Evolutionary conservation across 805 yeast species (phyloP).

Genomic region (Jamesozyma lodderae): DNA sequence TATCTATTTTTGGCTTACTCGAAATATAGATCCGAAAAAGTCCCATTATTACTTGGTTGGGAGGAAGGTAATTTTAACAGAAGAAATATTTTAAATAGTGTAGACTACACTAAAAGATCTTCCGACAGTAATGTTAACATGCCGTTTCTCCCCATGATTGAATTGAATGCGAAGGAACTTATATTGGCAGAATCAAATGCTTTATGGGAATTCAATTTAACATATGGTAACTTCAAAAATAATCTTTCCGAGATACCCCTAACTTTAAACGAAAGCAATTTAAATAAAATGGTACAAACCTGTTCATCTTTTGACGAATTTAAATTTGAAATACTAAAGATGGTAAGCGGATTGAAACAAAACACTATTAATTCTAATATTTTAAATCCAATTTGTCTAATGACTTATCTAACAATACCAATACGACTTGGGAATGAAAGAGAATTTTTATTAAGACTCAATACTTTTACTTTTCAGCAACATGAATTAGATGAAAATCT

Average conservation of each 20-base stretch:
- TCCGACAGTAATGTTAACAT: constrained; percentile 25
- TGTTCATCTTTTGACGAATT: constrained; percentile 22
- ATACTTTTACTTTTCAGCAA: constrained; percentile 21
- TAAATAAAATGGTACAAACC: constrained; percentile 20
- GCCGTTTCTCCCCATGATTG: constrained; percentile 62
- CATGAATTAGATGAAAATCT: constrained; percentile 14
- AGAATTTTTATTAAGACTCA: constrained; percentile 22
- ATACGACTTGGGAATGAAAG: constrained; percentile 17
- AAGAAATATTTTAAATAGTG: constrained; percentile 36
- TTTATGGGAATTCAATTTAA: constrained; percentile 40
- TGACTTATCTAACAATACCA: constrained; percentile 24
- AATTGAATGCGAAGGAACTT: constrained; percentile 34
- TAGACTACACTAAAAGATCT: constrained; percentile 30
- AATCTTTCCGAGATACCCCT: constrained; percentile 37
- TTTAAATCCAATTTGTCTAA: constrained; percentile 16
- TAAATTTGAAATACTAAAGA: constrained; percentile 11
- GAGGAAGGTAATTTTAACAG: constrained; percentile 42
- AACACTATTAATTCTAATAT: constrained; percentile 12
- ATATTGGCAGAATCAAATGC: constrained; percentile 72
- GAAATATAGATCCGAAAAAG: constrained; percentile 26
- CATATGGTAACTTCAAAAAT: constrained; percentile 32
- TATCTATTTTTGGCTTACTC: constrained; percentile 44
- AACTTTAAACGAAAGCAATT: constrained; percentile 28
- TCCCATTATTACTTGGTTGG: constrained; percentile 34
- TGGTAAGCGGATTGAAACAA: constrained; percentile 13